Evolutionary conservation across 805 yeast genomes (phyloP), one percentile per base, ranked within the genome.

Genomic region (Candida andamanensis): DNA sequence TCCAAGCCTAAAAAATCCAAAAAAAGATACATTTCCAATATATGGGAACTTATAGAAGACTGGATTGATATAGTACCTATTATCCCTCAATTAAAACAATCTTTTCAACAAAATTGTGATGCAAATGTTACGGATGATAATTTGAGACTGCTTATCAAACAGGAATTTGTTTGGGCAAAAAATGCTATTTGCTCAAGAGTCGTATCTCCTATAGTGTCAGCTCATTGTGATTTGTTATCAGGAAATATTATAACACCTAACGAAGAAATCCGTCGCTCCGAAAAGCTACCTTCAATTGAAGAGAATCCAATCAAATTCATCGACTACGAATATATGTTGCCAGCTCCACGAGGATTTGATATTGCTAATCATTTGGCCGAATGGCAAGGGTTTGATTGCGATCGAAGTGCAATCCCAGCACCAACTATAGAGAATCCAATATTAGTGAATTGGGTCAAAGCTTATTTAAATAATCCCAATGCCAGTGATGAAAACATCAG

Each of bases 311-410:
- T 78, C 10, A 65, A 74, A 10, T 78, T 80, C 44, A 80, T 80
- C 28, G 87, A 80, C 49, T 80, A 80, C 47, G 87, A 80, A 56
- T 80, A 80, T 45, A 74, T 80, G 74, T 63, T 76, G 40, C 80
- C 79, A 8, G 82, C 81, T 3, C 85, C 86, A 4, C 54, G 87
- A 28, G 86, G 83, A 0, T 80, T 79, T 48, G 87, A 80, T 47
- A 76, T 80, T 15, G 80, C 86, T 10, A 80, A 80, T 43, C 87
- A 80, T 53, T 74, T 80, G 41, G 77, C 78, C 50, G 87, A 80
- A 50, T 80, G 89, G 86, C 92, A 82, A 51, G 92, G 92, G 2
- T 81, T 80, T 45, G 76, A 78, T 40, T 83, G 92, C 51, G 77
- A 78, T 42, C 65, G 71, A 15, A 52, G 64, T 9, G 69, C 70